A percentile compares a stretch with the other conserved stretches of the same genome.
Evolutionary conservation across 179 eudicot genomes (phyloP).

Genomic region (Spinacia oleracea): DNA sequence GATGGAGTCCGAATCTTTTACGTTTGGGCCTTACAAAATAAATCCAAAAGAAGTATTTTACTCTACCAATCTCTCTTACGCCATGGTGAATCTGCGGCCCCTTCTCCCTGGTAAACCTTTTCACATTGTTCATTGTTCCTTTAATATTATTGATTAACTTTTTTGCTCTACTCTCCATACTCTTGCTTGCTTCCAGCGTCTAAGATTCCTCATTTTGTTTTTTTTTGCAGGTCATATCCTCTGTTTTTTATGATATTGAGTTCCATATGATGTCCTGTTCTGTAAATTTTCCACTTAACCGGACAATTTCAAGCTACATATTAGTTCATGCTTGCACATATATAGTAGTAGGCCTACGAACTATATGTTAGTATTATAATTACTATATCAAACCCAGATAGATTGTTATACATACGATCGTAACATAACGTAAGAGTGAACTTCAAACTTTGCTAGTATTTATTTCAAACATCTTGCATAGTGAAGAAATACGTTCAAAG

Average conservation of each 20-base stretch:
- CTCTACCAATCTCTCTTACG: conserved; percentile 66
- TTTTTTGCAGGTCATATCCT: conserved; percentile 97
- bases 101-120: conserved; percentile 68
- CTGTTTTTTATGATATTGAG: conserved; percentile 4
- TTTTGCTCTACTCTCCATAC: background rate
- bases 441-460: background rate
- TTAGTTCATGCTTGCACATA: background rate
- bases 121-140: background rate
- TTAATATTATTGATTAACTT: background rate
- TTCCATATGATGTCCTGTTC: background rate
- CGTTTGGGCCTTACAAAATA: conserved; percentile 82
- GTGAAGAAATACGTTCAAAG: background rate
- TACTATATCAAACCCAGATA: background rate
- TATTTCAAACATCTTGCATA: background rate
- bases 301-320: background rate
- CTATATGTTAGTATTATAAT: background rate
- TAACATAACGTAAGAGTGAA: background rate
- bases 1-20: conserved; percentile 59
- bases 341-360: background rate
- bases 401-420: background rate
- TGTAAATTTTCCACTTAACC: background rate
- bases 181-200: conserved; percentile 5
- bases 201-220: conserved; percentile 15
- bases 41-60: conserved; percentile 70
- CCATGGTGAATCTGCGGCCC: conserved; percentile 87